Conservation (phyloP, 1,139 yeast species). For the Candida dubliniensis region DNA sequence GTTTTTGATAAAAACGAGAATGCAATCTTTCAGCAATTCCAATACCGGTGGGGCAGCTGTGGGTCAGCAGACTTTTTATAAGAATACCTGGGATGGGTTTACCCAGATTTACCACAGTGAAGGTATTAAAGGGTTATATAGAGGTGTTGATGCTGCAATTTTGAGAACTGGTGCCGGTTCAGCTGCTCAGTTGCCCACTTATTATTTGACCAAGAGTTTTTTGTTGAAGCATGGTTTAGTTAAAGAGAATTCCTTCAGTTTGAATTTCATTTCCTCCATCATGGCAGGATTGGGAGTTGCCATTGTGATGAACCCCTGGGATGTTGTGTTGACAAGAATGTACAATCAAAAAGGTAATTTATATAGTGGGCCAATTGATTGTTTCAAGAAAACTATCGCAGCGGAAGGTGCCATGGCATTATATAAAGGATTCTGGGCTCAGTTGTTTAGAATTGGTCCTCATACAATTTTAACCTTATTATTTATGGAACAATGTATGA, state of each 20-base stretch:
- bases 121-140: slow-evolving; percentile 76
- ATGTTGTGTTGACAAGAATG: slow-evolving; percentile 88
- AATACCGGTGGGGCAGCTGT: slow-evolving; percentile 48
- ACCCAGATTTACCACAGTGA: slow-evolving; percentile 59
- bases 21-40: slow-evolving; percentile 78
- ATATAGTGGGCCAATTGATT: slow-evolving; percentile 85
- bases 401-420: slow-evolving; percentile 86
- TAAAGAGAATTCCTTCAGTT: slow-evolving; percentile 60
- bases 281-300: slow-evolving; percentile 91
- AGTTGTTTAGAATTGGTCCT: slow-evolving; percentile 87
- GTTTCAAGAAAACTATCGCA: slow-evolving; percentile 75
- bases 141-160: slow-evolving; percentile 95
- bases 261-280: slow-evolving; percentile 76
- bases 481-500: slow-evolving; percentile 94
- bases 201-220: slow-evolving; percentile 70
- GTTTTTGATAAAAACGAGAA: slow-evolving; percentile 87
- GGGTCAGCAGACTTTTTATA: slow-evolving; percentile 92
- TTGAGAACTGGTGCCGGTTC: slow-evolving; percentile 96
- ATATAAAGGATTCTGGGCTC: slow-evolving; percentile 94
- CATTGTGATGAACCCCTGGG: slow-evolving; percentile 96
- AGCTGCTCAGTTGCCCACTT: slow-evolving; percentile 91
- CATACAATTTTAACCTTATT: slow-evolving; percentile 89
- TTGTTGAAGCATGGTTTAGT: slow-evolving; percentile 49
- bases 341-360: slow-evolving; percentile 91
- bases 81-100: slow-evolving; percentile 67